Base-by-base conservation (phyloP, 2,329 filamentous ascomycete genomes). In the Ascochyta koolunga region DNA sequence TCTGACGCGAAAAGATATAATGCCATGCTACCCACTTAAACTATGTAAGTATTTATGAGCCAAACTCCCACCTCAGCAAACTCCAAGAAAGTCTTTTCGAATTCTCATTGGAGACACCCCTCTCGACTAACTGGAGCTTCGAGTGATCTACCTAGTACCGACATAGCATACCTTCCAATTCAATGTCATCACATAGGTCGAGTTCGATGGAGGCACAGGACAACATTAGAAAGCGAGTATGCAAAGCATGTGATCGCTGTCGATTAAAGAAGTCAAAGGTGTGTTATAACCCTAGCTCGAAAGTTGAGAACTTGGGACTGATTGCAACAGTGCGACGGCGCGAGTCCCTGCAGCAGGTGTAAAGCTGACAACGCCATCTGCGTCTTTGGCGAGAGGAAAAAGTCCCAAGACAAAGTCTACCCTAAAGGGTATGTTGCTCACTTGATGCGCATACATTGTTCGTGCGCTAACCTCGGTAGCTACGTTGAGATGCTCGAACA, bases 401-500 rank as follows among this genome's bases (percentile, higher is more conserved):
- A 86, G 77, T 82, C 82, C 6, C 84, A 86, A 64, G 85, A 88
- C 72, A 87, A 87, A 71, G 82, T 86, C 40, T 87, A 87, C 70
- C 85, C 85, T n/a, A 88, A 87, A 76, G 85, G 85, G 81, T 87
- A 72, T 11, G 64, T 54, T 21, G n/a, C 4, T 2, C 27, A 3
- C 19, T 38, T 18, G 32, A 27, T 21, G 15, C n/a, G n/a, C 38
- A 9, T 25, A 11, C 5, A 10, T 19, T 7, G 24, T 31, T 31
- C 16, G 16, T 7, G 18, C 22, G 18, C 63, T 69, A 39, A 65
- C 56, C 38, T 5, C 41, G 11, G 9, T 36, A 86, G 83, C 60
- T 86, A 86, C 58, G 84, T 87, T 25, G 85, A 88, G 70, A 86
- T 87, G 83, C 80, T 88, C 43, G 85, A 88, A 66, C 84, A 86